phyloP scores from a whole-genome alignment of 2,329 filamentous ascomycete species.

The Paecilomyces sp. region DNA sequence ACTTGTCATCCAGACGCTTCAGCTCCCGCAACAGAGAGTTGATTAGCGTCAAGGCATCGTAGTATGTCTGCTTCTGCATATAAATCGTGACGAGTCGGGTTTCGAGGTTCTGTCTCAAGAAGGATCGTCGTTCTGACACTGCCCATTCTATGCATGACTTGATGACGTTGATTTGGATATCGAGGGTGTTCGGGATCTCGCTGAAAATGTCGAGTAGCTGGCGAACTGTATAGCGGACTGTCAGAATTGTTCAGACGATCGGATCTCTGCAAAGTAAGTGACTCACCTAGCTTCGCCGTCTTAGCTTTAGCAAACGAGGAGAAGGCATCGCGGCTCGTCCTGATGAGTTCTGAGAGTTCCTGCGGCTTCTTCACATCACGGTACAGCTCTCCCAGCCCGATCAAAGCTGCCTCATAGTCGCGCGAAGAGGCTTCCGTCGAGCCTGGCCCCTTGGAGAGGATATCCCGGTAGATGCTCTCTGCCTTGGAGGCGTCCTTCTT shows the following conservation, averaged over 20 bases:
- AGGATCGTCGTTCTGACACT: slow-evolving; percentile 84
- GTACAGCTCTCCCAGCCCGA: slow-evolving; percentile 87
- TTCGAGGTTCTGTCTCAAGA: slow-evolving; percentile 96
- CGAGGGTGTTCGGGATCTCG: slow-evolving; percentile 86
- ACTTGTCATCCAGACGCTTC: slow-evolving; percentile 96
- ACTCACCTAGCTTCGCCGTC: slow-evolving; percentile 90
- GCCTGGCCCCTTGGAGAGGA: slow-evolving; percentile 77
- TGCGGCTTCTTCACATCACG: slow-evolving; percentile 71
- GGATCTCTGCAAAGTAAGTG: not conserved
- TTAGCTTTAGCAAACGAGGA: slow-evolving; percentile 98
- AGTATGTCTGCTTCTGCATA: slow-evolving; percentile 97
- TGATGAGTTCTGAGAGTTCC: slow-evolving; percentile 83
- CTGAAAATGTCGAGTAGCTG: slow-evolving; percentile 94
- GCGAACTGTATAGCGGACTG: slow-evolving; percentile 56
- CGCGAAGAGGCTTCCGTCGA: slow-evolving; percentile 78
- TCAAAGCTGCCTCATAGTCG: slow-evolving; percentile 84
- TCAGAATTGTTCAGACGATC: slow-evolving; percentile 2
- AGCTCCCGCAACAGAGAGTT: slow-evolving; percentile 93
- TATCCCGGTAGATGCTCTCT: slow-evolving; percentile 80
- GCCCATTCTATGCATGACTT: slow-evolving; percentile 99
- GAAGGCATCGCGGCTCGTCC: slow-evolving; percentile 80
- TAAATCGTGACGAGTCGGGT: slow-evolving; percentile 87
- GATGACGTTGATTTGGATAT: slow-evolving; percentile 89
- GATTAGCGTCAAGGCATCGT: slow-evolving; percentile 93
- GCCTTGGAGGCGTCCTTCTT: slow-evolving; percentile 78